Conservation (phyloP, 2,329 filamentous ascomycete species). For the Ascosphaera acerosa region DNA sequence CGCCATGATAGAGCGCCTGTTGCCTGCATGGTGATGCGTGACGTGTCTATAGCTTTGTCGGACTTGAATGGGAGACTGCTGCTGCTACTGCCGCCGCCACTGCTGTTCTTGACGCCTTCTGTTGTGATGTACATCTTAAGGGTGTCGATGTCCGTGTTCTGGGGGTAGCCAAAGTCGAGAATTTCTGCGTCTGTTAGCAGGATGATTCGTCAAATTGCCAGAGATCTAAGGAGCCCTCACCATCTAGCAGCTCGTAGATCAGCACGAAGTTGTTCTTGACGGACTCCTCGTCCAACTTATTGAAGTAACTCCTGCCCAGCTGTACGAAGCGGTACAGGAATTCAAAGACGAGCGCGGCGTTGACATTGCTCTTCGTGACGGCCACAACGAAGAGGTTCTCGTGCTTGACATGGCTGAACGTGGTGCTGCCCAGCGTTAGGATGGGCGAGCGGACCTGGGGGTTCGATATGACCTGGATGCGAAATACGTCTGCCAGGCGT, state of each 20-base stretch:
- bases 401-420: constrained; percentile 98
- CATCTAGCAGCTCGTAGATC: constrained; percentile 89
- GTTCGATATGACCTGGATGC: constrained; percentile 98
- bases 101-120: constrained; percentile 67
- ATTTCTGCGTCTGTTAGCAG: constrained; percentile 73
- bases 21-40: constrained; percentile 97
- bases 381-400: constrained; percentile 97
- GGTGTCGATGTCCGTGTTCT: constrained; percentile 96
- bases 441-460: constrained; percentile 93
- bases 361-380: constrained; percentile 96
- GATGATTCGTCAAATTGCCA: constrained; percentile 1
- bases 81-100: too few species aligned
- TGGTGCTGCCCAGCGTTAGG: constrained; percentile 87
- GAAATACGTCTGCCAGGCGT: constrained; percentile 92
- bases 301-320: constrained; percentile 87
- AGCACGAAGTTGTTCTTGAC: constrained; percentile 99
- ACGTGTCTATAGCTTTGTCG: constrained; percentile 47
- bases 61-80: constrained; percentile 1
- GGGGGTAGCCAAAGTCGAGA: constrained; percentile 94
- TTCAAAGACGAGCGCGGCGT: constrained; percentile 92
- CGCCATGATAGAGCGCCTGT: constrained; percentile 94
- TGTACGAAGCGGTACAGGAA: constrained; percentile 83
- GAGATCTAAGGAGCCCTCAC: constrained; percentile 21
- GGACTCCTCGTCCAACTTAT: constrained; percentile 96
- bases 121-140: constrained; percentile 99